A percentile compares a stretch with the other conserved stretches of the same genome.
Conservation (phyloP, 2,329 filamentous ascomycete species). For the Allantophomopsis lycopodina region DNA sequence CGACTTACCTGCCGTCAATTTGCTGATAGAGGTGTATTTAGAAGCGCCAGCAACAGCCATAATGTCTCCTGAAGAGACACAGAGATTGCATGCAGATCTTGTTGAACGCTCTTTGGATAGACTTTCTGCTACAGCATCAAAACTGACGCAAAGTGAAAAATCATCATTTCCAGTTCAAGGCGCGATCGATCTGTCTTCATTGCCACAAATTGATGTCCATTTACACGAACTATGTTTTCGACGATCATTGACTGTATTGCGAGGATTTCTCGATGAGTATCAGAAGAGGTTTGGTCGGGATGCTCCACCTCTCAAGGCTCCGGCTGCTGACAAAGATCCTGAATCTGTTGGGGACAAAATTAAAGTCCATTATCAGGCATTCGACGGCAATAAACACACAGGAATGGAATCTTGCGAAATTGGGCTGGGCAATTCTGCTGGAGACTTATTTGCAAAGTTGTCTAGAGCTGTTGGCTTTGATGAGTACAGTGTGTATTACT, state of each 20-base stretch:
- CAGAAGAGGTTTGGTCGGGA: slow-evolving; percentile 37
- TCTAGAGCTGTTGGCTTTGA: slow-evolving; percentile 60
- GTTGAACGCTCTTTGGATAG: slow-evolving; percentile 63
- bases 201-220: slow-evolving; percentile 18
- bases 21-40: slow-evolving; percentile 64
- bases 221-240: slow-evolving; percentile 50
- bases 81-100: slow-evolving; percentile 51
- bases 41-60: slow-evolving; percentile 35
- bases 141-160: slow-evolving; percentile 22
- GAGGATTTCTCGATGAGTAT: slow-evolving; percentile 51
- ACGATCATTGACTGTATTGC: slow-evolving; percentile 54
- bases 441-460: slow-evolving; percentile 54
- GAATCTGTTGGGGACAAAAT: slow-evolving; percentile 34
- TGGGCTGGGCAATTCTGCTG: slow-evolving; percentile 56
- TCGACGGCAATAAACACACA: slow-evolving; percentile 45
- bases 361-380: slow-evolving; percentile 61
- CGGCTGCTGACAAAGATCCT: too few species aligned
- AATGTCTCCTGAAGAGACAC: slow-evolving; percentile 34
- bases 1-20: slow-evolving; percentile 52
- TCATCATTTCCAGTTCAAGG: too few species aligned
- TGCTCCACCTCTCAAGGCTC: too few species aligned
- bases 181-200: too few species aligned
- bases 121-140: slow-evolving; percentile 47
- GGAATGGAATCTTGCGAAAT: slow-evolving; percentile 50
- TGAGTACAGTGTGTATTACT: slow-evolving; percentile 60